These are phyloP conservation scores for Carex cristatella DNA, from an alignment of 176 grass and related monocot species.

Conservation along the genomic window DNA sequence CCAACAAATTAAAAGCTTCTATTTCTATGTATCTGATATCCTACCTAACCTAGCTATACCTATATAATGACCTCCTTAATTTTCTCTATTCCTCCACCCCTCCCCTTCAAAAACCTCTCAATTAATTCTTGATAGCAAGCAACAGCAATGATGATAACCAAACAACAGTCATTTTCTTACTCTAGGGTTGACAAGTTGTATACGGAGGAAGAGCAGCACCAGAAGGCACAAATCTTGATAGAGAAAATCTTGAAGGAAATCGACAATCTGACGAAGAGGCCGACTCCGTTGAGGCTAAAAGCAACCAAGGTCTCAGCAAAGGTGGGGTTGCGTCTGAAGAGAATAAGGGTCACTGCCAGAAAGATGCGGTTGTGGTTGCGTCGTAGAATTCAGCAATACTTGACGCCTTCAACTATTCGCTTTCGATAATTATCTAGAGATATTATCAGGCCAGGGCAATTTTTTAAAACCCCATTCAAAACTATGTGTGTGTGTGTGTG, in stretches of 20 bases:
- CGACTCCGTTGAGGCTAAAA: constrained; percentile 6
- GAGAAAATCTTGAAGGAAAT: constrained; percentile 50
- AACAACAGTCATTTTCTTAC: constrained; percentile 45
- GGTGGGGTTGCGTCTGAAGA: constrained; percentile 43
- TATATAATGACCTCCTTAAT: neutral
- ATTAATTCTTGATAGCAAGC: neutral
- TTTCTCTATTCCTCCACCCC: neutral
- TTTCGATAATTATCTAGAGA: neutral
- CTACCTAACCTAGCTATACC: neutral
- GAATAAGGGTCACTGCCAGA: constrained; percentile 30
- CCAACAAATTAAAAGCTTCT: neutral
- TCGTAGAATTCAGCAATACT: constrained; percentile 27
- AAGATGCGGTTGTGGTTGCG: constrained; percentile 31
- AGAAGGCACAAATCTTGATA: constrained; percentile 64
- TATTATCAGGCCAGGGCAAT: neutral
- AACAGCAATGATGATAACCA: constrained; percentile 23
- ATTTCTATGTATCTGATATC: neutral
- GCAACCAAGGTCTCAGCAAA: constrained; percentile 14
- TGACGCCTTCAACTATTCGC: constrained; percentile 26
- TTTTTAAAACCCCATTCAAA: neutral
- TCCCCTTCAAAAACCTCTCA: neutral
- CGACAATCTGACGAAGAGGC: neutral
- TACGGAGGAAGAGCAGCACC: constrained; percentile 39
- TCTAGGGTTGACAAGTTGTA: constrained; percentile 59
- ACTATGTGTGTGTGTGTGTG: too few relatives aligned